A percentile compares a stretch with the other conserved stretches of the same genome.
These are phyloP conservation scores for Barnettozyma salicaria DNA, from an alignment of 805 yeast genomes.

Conservation along the genomic window DNA sequence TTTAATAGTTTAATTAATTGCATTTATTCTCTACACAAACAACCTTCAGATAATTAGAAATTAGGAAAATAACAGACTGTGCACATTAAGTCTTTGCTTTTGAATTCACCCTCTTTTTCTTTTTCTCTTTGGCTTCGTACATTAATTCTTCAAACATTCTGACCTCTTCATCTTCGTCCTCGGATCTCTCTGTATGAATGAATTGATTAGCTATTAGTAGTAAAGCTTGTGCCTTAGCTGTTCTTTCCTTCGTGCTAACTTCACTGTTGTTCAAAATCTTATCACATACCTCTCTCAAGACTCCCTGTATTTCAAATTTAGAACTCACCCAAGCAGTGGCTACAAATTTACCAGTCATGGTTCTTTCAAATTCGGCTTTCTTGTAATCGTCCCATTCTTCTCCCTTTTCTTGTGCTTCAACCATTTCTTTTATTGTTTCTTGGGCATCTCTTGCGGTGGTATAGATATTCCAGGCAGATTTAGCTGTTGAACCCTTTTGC, in stretches of 20 bases:
- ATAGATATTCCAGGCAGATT: conserved; percentile 76
- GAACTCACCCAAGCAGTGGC: conserved; percentile 97
- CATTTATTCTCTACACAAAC: too few relatives aligned
- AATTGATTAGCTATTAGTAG: conserved; percentile 66
- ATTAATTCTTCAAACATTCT: conserved; percentile 86
- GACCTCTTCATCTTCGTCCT: conserved; percentile 91
- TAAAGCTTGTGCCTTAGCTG: conserved; percentile 75
- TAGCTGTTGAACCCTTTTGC: conserved; percentile 77
- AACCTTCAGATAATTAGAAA: neutral
- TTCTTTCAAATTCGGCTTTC: conserved; percentile 72
- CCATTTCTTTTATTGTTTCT: conserved; percentile 65
- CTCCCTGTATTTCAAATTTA: conserved; percentile 74
- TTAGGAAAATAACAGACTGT: neutral
- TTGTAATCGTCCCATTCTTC: conserved; percentile 49
- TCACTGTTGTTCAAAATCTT: conserved; percentile 63
- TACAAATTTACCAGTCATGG: conserved; percentile 80
- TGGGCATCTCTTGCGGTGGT: conserved; percentile 88
- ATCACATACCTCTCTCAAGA: conserved; percentile 79
- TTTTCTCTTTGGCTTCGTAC: conserved; percentile 58
- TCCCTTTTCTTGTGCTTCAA: conserved; percentile 57
- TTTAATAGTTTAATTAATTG: neutral
- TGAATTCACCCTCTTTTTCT: conserved; percentile 8
- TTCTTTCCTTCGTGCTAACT: conserved; percentile 54
- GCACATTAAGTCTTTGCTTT: neutral
- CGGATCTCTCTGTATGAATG: conserved; percentile 59